A percentile compares a stretch with the other conserved stretches of the same genome.
Conservation (phyloP, 768 basidiomycete genomes). For the Rhizopogon vesiculosus region DNA sequence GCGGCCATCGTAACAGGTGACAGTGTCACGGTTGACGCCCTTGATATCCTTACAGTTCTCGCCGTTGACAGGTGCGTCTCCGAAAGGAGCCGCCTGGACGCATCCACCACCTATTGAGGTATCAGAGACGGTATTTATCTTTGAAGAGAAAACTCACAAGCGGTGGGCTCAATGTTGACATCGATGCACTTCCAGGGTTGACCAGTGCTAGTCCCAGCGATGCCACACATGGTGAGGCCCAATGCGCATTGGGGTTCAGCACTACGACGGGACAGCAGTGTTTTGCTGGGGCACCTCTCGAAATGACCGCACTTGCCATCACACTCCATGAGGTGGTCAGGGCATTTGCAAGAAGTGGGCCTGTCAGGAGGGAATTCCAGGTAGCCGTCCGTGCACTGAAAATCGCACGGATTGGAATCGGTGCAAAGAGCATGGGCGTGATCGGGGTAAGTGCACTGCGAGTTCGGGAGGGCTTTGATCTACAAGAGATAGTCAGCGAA, state of each 20-base stretch:
- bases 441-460: conserved; percentile 28
- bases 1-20: conserved; percentile 19
- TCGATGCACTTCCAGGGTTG: conserved; percentile 28
- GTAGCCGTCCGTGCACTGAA: conserved; percentile 25
- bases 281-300: conserved; percentile 13
- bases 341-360: conserved; percentile 24
- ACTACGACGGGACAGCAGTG: conserved; percentile 14
- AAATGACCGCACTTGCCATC: conserved; percentile 26
- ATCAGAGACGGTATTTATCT: background rate
- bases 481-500: conserved; percentile 3
- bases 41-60: conserved; percentile 29
- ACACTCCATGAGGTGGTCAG: conserved; percentile 19
- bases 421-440: conserved; percentile 19
- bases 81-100: conserved; percentile 17
- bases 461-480: conserved; percentile 17
- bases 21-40: conserved; percentile 15
- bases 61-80: conserved; percentile 12
- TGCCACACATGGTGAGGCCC: conserved; percentile 23
- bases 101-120: conserved; percentile 30
- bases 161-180: conserved; percentile 17
- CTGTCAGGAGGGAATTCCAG: conserved; percentile 11
- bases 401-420: conserved; percentile 20
- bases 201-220: conserved; percentile 8
- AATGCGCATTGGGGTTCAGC: conserved; percentile 15
- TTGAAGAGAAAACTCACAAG: conserved; percentile 22